These are phyloP conservation scores for Arabis alpina DNA, from an alignment of 345 rosid species.

Conservation along the genomic window DNA sequence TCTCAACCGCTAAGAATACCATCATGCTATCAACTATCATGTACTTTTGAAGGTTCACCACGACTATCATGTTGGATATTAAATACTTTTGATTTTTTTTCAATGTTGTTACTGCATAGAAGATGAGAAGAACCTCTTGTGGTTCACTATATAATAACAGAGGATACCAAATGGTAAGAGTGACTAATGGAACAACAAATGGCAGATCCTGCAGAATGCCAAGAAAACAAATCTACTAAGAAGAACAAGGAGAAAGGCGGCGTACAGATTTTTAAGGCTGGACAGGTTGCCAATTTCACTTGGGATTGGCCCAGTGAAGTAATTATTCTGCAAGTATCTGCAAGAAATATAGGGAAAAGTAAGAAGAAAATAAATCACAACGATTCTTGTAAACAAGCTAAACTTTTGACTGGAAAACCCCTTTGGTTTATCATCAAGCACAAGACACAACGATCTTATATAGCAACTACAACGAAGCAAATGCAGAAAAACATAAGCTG, in stretches of 20 bases:
- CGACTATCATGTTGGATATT: not conserved
- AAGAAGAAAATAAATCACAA: not conserved
- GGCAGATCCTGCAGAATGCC: slow-evolving; percentile 11
- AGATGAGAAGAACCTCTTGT: slow-evolving; percentile 26
- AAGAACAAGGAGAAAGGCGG: slow-evolving; percentile 33
- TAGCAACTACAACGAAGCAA: slow-evolving; percentile 5
- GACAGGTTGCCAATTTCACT: slow-evolving; percentile 87
- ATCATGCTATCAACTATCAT: slow-evolving; percentile 17
- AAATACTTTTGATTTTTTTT: no score
- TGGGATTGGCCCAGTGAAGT: slow-evolving; percentile 78
- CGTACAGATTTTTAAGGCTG: slow-evolving; percentile 70
- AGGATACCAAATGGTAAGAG: slow-evolving; percentile 7
- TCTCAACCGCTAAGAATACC: not conserved
- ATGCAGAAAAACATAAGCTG: not conserved
- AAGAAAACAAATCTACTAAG: not conserved
- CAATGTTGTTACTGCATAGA: not conserved
- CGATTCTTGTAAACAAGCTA: slow-evolving; percentile 23
- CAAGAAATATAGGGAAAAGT: slow-evolving; percentile 23
- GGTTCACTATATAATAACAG: slow-evolving; percentile 10
- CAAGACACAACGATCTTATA: slow-evolving; percentile 12
- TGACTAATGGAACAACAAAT: slow-evolving; percentile 2
- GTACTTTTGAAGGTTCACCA: slow-evolving; percentile 22
- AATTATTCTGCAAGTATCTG: slow-evolving; percentile 95
- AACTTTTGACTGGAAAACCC: slow-evolving; percentile 5
- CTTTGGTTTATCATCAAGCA: slow-evolving; percentile 11